Evolutionary conservation across 2,329 filamentous ascomycete genomes (phyloP).

Genomic region (Emergomyces orientalis): DNA sequence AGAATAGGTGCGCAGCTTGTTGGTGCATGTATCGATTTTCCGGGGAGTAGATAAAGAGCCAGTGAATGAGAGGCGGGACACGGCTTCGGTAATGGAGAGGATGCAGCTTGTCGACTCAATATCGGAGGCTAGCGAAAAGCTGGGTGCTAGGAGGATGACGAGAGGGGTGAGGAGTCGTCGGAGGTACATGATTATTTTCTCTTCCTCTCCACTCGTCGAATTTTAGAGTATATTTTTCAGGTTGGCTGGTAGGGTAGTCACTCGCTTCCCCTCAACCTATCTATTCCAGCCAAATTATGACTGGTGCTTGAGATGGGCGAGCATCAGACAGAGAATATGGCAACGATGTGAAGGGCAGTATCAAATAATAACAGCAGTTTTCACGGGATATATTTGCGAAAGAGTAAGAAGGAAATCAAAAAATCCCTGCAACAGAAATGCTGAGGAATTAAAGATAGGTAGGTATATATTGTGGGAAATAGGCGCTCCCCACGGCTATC

Average conservation of each 20-base stretch:
- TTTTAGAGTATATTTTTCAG: not conserved
- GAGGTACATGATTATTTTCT: not conserved
- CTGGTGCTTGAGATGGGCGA: not conserved
- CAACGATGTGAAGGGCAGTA: not conserved
- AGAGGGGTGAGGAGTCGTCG: not conserved
- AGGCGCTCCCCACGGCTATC: not conserved
- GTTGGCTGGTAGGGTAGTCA: not conserved
- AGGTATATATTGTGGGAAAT: not conserved
- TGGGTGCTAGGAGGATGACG: not conserved
- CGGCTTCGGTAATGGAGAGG: conserved; percentile 24
- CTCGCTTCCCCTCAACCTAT: not conserved
- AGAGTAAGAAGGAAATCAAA: no score
- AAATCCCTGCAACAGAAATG: not conserved
- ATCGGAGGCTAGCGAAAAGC: not conserved
- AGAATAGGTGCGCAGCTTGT: conserved; percentile 26
- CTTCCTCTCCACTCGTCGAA: not conserved
- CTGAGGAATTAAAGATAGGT: not conserved
- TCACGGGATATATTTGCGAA: not conserved
- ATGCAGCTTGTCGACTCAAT: conserved; percentile 4
- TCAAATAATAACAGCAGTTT: not conserved
- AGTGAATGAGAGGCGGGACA: conserved; percentile 26
- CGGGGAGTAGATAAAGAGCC: conserved; percentile 13
- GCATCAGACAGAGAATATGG: not conserved
- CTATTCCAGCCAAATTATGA: not conserved
- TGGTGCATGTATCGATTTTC: conserved; percentile 26